Evolutionary conservation across 2,329 filamentous ascomycete species (phyloP).

Genomic region (Aspergillus melleus): DNA sequence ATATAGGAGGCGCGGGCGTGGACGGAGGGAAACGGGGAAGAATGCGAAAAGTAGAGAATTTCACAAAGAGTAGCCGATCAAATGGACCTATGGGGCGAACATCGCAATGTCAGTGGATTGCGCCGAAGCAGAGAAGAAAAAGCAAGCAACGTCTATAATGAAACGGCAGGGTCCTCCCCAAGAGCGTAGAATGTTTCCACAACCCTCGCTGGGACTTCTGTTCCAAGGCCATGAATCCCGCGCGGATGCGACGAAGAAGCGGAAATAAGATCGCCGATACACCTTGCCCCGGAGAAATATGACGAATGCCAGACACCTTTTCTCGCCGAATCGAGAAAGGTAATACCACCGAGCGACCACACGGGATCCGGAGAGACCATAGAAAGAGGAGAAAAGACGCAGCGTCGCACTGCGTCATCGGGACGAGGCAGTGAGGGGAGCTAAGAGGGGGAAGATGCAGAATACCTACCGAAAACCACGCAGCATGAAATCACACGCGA

Average conservation of each 20-base stretch:
- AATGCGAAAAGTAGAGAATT: not conserved
- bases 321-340: not conserved
- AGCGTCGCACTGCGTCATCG: constrained; percentile 14
- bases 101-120: not conserved
- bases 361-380: not conserved
- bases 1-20: not conserved
- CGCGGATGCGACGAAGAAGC: not conserved
- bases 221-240: not conserved
- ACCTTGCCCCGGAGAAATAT: not conserved
- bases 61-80: not conserved
- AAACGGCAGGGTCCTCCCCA: not conserved
- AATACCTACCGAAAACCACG: constrained; percentile 9
- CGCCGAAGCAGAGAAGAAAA: not conserved
- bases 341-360: not conserved
- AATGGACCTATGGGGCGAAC: not conserved
- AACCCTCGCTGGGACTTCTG: not conserved
- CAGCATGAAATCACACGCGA: not conserved
- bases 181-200: not conserved
- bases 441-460: constrained; percentile 1
- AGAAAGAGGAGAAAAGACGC: not conserved
- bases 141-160: not conserved
- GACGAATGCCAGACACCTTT: not conserved
- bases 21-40: not conserved
- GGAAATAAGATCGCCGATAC: not conserved
- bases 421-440: constrained; percentile 5